A percentile compares a stretch with the other conserved stretches of the same genome.
Conservation (phyloP, 148 eudicot genomes). For the Rhododendron mucronatum region DNA sequence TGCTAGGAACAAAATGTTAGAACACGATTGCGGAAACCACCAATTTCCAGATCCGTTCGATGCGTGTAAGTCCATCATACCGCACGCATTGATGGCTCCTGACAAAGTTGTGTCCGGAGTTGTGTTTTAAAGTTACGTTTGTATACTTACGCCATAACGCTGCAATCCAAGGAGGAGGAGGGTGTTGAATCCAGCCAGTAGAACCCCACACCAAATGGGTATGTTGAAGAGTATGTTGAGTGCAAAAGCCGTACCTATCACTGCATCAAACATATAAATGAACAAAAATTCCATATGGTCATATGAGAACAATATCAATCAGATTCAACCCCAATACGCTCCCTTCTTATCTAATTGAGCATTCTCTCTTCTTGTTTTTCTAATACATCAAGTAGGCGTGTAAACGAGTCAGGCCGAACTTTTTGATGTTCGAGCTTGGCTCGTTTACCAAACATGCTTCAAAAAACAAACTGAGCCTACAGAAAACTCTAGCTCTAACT, state of each 20-base stretch:
- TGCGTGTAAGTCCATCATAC: background rate
- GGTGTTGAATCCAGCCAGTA: conserved; percentile 19
- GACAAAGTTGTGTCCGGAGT: too few species aligned
- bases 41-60: background rate
- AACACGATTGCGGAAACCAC: background rate
- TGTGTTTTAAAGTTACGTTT: too few species aligned
- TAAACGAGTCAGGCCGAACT: too few species aligned
- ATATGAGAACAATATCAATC: background rate
- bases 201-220: conserved; percentile 24
- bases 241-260: conserved; percentile 25
- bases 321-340: background rate
- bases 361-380: too few species aligned
- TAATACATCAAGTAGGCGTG: too few species aligned
- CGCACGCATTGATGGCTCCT: background rate
- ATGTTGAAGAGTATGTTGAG: conserved; percentile 21
- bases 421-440: background rate
- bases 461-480: too few species aligned
- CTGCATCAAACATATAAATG: background rate
- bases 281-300: background rate
- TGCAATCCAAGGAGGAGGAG: conserved; percentile 22
- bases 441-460: background rate
- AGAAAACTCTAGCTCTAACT: background rate
- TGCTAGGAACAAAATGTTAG: background rate
- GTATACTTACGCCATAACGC: conserved; percentile 17
- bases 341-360: too few species aligned